Evolutionary conservation across 179 eudicot genomes (phyloP), one percentile per base, ranked within the genome.

Genomic region (Drosera spatulata): DNA sequence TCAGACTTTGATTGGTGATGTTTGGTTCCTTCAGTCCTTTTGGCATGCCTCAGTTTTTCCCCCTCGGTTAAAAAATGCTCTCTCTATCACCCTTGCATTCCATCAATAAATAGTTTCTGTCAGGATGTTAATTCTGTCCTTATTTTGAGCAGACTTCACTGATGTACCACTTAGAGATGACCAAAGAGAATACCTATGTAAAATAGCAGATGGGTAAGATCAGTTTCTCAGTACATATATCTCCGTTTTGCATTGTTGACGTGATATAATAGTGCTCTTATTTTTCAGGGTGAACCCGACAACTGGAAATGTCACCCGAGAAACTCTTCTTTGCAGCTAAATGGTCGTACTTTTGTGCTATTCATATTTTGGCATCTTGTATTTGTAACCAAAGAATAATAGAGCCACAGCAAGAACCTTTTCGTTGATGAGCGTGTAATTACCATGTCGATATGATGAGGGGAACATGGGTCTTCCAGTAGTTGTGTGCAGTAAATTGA

Each of bases 141-240:
- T 45, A 15, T 15, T 64, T 52, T 62, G 44, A 54, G 50, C 86
- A 87, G 98, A 91, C 66, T 91, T 91, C 76, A 91, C 96, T 7
- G 98, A 91, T 70, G 95, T 91, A 61, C 88, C 95, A 53, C 64
- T 91, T 58, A 82, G 98, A 80, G 96, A 88, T 0, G 98, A 91
- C 75, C 98, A 91, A 71, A 78, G 75, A 55, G 90, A 73, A 63
- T 82, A 84, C 67, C 86, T 91, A 33, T 91, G 98, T 77, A 86
- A 82, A 82, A 60, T 84, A 58, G 98, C 98, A 7, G 96, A 82
- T 40, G 98, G 96, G 97, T 91, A 78, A 75, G 69, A 50, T 59
- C 4, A 15, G 46, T 66, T 53, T 38, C 47, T 55, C 33, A 38
- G 41, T 38, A 41, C 54, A 39, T 41, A 48, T 11, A 41, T 50